These are phyloP conservation scores for Pelargonium citronellum DNA, from an alignment of 441 rosid species.

Conservation along the genomic window DNA sequence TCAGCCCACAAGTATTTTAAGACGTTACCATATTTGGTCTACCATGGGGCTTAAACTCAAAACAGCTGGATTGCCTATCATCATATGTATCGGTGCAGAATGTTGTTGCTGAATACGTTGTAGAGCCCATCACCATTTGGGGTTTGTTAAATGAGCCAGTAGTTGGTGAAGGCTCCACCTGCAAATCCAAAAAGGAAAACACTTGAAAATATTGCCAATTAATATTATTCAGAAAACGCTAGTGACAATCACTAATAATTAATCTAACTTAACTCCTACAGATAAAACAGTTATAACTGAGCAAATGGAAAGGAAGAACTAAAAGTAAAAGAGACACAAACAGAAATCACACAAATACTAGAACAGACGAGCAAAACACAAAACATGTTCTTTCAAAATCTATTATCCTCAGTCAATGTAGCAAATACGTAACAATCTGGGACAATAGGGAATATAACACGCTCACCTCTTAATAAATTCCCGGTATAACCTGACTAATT, in stretches of 20 bases:
- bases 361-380: neutral
- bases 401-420: neutral
- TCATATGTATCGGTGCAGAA: conserved; percentile 33
- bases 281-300: neutral
- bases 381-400: neutral
- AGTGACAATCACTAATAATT: neutral
- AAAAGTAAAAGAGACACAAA: neutral
- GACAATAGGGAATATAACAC: no score
- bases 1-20: neutral
- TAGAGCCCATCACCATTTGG: conserved; percentile 39
- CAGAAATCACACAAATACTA: neutral
- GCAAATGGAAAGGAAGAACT: neutral
- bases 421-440: neutral
- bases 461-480: no score
- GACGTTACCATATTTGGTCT: conserved; percentile 57
- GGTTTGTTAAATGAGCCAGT: conserved; percentile 76
- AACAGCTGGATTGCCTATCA: conserved; percentile 43
- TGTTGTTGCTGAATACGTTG: conserved; percentile 33
- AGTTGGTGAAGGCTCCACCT: conserved; percentile 92
- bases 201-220: neutral
- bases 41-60: conserved; percentile 69
- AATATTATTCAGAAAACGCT: neutral
- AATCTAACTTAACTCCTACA: neutral
- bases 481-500: neutral
- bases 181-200: conserved; percentile 28